Base-by-base conservation (phyloP, 768 basidiomycete species). In the Fomitopsis serialis region DNA sequence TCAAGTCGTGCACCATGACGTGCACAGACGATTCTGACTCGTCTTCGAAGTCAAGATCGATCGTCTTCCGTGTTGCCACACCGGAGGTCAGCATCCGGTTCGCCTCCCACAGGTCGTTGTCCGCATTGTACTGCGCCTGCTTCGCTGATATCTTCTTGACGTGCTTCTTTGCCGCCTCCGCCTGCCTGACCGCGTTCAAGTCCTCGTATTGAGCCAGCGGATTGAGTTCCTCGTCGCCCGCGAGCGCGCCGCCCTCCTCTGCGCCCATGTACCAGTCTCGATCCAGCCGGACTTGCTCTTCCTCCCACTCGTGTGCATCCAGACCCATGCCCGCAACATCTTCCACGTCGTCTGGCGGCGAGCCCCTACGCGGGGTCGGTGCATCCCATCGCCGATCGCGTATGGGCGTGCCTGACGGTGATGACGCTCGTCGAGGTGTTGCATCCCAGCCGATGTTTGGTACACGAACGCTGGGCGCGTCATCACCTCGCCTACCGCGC, bases 91-190 rank as follows among this genome's bases (percentile, higher is more conserved):
- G 76, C 89, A 99, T 95, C 64, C 96, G 90, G 65, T 98, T 98
- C 8, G 90, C 90, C 74, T 99, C 97, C 97, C 97, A 99, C 11
- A 96, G 74, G 63, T 99, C 97, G 63, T 97, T 98, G 68, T 99
- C 97, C 22, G 92, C 92, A 62, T 98, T 98, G 67, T 94, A 97
- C 84, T 98, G 95, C 0, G 95, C 95, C 69, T 98, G 95, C 53
- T 87, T 78, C 4, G 97, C 97, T 1, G 94, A 96, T 17, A 97
- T 82, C 71, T 87, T 88, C 72, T 87, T 93, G 53, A 82, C 79
- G 71, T 85, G 80, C 68, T 90, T 92, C 24, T 75, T 84, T 8
- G 81, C 82, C 57, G 91, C 80, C 65, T 93, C 89, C 6, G 80
- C 84, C 52, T 87, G 76, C 66, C 90, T 89, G 43, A 80, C 64